Percentiles rank a stretch among this genome's conserved stretches.
These are phyloP conservation scores for Plasmopara viticola DNA, from an alignment of 352 stramenopile genomes.

Conservation along the genomic window DNA sequence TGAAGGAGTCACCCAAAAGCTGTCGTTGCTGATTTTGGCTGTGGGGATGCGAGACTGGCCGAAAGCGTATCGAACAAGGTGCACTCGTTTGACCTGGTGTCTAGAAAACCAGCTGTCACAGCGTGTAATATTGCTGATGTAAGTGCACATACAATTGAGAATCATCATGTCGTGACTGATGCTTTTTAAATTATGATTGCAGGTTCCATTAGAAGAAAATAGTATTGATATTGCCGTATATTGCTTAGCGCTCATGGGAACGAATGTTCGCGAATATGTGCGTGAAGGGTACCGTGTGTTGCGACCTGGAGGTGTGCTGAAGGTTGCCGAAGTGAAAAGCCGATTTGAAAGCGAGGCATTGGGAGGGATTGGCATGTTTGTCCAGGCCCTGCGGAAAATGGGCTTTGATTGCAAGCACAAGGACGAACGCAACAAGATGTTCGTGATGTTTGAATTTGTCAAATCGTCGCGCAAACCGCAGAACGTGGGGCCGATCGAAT, in stretches of 20 bases:
- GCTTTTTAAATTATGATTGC: slow-evolving; percentile 3
- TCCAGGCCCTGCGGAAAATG: slow-evolving; percentile 47
- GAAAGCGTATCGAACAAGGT: slow-evolving; percentile 87
- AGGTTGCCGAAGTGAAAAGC: slow-evolving; percentile 79
- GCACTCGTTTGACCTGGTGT: slow-evolving; percentile 98
- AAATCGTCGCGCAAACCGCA: slow-evolving; percentile 55
- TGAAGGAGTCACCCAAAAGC: slow-evolving; percentile 53
- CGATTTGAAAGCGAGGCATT: slow-evolving; percentile 70
- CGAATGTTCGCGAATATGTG: slow-evolving; percentile 96
- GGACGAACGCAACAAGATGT: slow-evolving; percentile 84
- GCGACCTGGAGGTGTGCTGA: slow-evolving; percentile 89
- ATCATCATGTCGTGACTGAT: not conserved
- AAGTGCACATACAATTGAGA: slow-evolving; percentile 5
- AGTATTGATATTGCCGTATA: slow-evolving; percentile 95
- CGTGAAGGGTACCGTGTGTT: slow-evolving; percentile 93
- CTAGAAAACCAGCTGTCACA: slow-evolving; percentile 85
- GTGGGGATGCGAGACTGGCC: slow-evolving; percentile 94
- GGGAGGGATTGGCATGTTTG: slow-evolving; percentile 60
- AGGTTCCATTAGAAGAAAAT: slow-evolving; percentile 88
- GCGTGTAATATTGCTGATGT: slow-evolving; percentile 96
- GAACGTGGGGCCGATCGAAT: slow-evolving; percentile 43
- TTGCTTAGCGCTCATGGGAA: slow-evolving; percentile 98
- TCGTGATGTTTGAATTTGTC: slow-evolving; percentile 77
- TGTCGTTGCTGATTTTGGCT: slow-evolving; percentile 97
- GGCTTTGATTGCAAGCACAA: slow-evolving; percentile 68